Base-by-base conservation (phyloP, 352 stramenopile species). In the Globisporangium uncinulatum region DNA sequence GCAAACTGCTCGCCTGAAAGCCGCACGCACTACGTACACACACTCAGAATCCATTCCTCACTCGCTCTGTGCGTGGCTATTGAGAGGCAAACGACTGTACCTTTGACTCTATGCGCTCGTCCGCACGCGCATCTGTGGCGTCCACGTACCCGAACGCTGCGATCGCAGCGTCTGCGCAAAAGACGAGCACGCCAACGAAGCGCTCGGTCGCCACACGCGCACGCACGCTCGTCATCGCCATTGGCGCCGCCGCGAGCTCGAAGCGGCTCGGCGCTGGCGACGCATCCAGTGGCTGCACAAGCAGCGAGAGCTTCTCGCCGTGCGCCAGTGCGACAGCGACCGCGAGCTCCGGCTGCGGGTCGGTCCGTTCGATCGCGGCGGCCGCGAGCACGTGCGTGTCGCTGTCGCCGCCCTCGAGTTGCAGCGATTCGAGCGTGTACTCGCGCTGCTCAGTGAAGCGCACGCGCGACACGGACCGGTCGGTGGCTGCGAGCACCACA, bases 131-230 rank as follows among this genome's bases (percentile, higher is more conserved):
- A 0, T 36, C 41, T 36, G 6, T 45, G 48, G 34, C 5, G 15
- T 24, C 17, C 20, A 84, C 69, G 24, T 73, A 89, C 13, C 82
- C 82, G 56, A 92, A 86, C 21, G 73, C 79, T 34, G 75, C 60
- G 66, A 89, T 74, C 13, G n/a, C n/a, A n/a, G 68, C 73, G 36
- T 86, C 77, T 11, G 59, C 65, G 13, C 69, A 73, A 51, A 86
- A 92, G 41, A 88, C 57, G 36, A 92, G 65, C 20, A 89, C 73
- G 17, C 82, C 82, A 21, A 77, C 61, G 50, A 91, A 91, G 8
- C 73, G 46, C 34, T 47, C 70, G 53, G 24, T 39, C 50, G 32
- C 59, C 67, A 31, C 21, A 46, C n/a, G 66, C n/a, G 65, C 60
- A 3, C 71, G 65, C 10, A 79, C 54, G 56, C 70, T 83, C 46